A percentile compares a stretch with the other conserved stretches of the same genome.
Evolutionary conservation across 345 rosid species (phyloP).

Genomic region (Eucalyptus erythrocorys): DNA sequence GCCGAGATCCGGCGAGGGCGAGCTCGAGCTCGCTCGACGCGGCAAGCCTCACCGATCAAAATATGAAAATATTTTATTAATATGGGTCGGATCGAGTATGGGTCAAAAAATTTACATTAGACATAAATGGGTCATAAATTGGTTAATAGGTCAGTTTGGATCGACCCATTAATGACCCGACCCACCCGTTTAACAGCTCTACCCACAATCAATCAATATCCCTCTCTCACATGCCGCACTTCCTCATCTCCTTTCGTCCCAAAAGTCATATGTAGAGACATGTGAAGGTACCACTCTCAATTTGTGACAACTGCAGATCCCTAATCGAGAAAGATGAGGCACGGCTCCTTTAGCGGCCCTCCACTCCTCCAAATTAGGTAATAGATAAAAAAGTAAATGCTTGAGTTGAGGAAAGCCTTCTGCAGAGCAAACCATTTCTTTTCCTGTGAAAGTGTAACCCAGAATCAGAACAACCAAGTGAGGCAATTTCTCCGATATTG

Average conservation of each 20-base stretch:
- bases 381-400: neutral
- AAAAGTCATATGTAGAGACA: accelerated
- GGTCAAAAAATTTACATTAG: too few relatives aligned
- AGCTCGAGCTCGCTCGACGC: too few relatives aligned
- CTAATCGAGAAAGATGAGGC: neutral
- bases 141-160: too few relatives aligned
- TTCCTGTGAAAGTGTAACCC: conserved; percentile 9
- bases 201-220: too few relatives aligned
- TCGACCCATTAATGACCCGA: too few relatives aligned
- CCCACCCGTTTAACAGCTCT: too few relatives aligned
- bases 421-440: conserved; percentile 7
- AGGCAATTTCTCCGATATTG: conserved; percentile 24
- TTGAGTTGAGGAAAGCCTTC: conserved; percentile 15
- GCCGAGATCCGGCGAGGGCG: too few relatives aligned
- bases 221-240: accelerated
- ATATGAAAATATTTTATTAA: too few relatives aligned
- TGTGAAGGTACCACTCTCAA: neutral
- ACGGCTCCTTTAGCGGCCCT: conserved; percentile 25
- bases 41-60: too few relatives aligned
- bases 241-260: accelerated
- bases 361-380: conserved; percentile 13
- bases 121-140: too few relatives aligned
- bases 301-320: accelerated
- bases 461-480: conserved; percentile 11
- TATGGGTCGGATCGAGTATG: too few relatives aligned